Conservation (phyloP, 2,329 filamentous ascomycete genomes). For the Arachnopeziza araneosa region DNA sequence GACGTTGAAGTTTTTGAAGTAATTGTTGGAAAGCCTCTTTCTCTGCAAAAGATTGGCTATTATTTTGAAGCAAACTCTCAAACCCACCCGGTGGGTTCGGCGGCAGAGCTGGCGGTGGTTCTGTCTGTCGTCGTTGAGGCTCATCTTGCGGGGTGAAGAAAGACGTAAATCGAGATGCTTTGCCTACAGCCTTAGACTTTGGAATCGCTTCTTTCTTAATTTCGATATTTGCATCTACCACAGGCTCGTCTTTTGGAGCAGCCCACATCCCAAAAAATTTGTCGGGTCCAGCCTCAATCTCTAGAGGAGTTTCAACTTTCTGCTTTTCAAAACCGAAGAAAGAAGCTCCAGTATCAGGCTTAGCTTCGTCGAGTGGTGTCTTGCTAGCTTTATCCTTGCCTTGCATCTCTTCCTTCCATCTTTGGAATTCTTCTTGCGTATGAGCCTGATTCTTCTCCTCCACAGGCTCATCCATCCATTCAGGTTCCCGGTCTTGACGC, state of each 20-base stretch:
- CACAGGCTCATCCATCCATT: conserved; percentile 77
- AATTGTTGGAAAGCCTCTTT: conserved; percentile 82
- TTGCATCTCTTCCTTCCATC: conserved; percentile 83
- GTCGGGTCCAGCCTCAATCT: conserved; percentile 63
- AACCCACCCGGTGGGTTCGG: conserved; percentile 21
- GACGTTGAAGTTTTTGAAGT: conserved; percentile 69
- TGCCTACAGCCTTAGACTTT: conserved; percentile 52
- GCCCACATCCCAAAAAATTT: conserved; percentile 65
- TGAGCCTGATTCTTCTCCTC: conserved; percentile 66
- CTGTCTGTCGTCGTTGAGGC: conserved; percentile 42
- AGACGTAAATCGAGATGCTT: conserved; percentile 80
- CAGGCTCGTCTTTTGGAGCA: conserved; percentile 43
- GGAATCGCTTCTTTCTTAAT: conserved; percentile 40
- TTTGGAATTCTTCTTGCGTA: conserved; percentile 87
- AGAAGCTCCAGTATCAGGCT: conserved; percentile 32
- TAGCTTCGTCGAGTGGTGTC: conserved; percentile 33
- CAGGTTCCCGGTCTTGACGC: conserved; percentile 72
- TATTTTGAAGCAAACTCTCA: conserved; percentile 13
- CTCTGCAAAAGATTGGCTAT: conserved; percentile 40
- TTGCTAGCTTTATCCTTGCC: conserved; percentile 26
- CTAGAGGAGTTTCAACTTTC: conserved; percentile 47
- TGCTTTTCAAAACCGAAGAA: conserved; percentile 40
- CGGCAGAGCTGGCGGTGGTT: conserved; percentile 41
- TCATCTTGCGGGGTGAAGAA: conserved; percentile 62
- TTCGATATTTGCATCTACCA: conserved; percentile 33